phyloP scores from a whole-genome alignment of 2,329 filamentous ascomycete genomes.

The Ophiocordyceps sinensis region DNA sequence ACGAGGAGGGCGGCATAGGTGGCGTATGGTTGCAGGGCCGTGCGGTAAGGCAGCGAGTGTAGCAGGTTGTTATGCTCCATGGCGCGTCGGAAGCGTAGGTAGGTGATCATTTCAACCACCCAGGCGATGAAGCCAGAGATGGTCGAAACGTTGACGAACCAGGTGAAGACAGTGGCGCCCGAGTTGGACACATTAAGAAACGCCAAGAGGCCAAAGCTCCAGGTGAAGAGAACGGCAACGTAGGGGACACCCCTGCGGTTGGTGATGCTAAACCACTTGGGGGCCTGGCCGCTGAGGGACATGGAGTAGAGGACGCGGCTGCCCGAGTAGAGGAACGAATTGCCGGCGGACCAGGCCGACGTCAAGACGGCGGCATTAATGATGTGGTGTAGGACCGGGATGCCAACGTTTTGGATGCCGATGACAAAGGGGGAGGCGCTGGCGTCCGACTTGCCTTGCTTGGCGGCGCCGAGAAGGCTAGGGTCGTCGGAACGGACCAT shows the following conservation, averaged over 20 bases:
- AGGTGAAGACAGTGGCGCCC: conserved; percentile 51
- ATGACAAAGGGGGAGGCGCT: conserved; percentile 49
- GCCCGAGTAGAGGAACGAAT: conserved; percentile 50
- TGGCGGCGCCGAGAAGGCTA: conserved; percentile 42
- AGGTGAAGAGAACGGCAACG: conserved; percentile 36
- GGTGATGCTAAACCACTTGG: conserved; percentile 43
- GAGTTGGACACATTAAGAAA: conserved; percentile 54
- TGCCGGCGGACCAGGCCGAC: conserved; percentile 48
- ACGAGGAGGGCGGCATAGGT: conserved; percentile 44
- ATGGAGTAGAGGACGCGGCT: conserved; percentile 58
- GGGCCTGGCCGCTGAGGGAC: conserved; percentile 51
- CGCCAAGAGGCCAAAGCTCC: conserved; percentile 47
- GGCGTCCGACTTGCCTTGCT: conserved; percentile 15
- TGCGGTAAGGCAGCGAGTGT: conserved; percentile 34
- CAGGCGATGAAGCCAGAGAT: conserved; percentile 46
- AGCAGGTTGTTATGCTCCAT: conserved; percentile 37
- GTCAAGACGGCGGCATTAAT: conserved; percentile 57
- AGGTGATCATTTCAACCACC: conserved; percentile 43
- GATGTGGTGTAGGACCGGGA: conserved; percentile 47
- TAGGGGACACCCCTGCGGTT: conserved; percentile 48
- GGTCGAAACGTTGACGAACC: conserved; percentile 58
- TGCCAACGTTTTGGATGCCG: conserved; percentile 51
- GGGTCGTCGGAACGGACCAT: conserved; percentile 51
- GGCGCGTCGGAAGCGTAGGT: conserved; percentile 43
- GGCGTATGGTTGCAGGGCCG: conserved; percentile 45